Base-by-base conservation (phyloP, 2,329 filamentous ascomycete genomes). In the Boeremia lycopersici region DNA sequence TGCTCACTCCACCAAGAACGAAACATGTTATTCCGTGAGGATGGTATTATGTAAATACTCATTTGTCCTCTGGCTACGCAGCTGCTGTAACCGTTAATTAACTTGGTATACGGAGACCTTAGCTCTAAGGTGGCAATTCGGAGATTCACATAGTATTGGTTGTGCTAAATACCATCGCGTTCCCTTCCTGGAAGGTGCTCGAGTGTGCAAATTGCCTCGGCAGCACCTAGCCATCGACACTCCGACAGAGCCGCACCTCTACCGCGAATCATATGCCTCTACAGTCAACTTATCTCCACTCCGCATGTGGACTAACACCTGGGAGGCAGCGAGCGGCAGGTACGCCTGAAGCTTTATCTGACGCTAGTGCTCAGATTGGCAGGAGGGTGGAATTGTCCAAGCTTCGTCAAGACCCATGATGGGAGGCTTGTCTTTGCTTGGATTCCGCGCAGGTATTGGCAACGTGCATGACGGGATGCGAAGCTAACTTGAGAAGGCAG, bases 401-500 rank as follows among this genome's bases (percentile, higher is more conserved):
- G 53, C 53, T 53, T 53, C 26, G 33, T 43, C 17, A 44, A 48
- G 43, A 48, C 34, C 39, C 43, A 19, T 17, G 4, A 26, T 40
- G 26, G 17, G 44, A 57, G 40, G 53, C 48, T 57, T 57, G 44
- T 48, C 34, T 43, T 47, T 52, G 43, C 53, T 57, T 57, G 48
- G 48, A 28, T 31, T 23, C 26, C 12, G 30, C 31, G 23, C 9
- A 4, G 26, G 36, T 47, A 47, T 55, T 55, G 41, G 53, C 36
- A 56, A 33, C 36, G 36, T 43, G 38, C 41, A 47, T 34, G 30
- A 26, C 38, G 26, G 23, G 19, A 28, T 39, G 23, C n/a, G 13
- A 33, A 33, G 15, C 53, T 51, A 49, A 57, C 48, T 48, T 33
- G 19, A 57, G 29, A 48, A 42, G 53, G 53, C 30, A 57, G 53